Base-by-base conservation (phyloP, 1,139 yeast species). In the Saccharomyces hybrid region DNA sequence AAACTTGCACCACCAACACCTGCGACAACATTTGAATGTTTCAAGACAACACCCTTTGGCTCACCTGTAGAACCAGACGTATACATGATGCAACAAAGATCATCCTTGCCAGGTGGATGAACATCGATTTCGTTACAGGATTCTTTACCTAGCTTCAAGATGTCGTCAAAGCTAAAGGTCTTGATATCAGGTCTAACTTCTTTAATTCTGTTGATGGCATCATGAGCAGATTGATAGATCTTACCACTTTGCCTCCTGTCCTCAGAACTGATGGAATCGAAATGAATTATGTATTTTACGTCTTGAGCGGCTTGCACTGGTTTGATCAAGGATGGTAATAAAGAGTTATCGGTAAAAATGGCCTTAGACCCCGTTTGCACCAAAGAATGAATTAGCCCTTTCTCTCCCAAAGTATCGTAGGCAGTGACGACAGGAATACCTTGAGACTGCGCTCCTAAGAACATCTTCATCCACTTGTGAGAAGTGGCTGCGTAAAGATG, bases 61-160 rank as follows among this genome's bases (percentile, higher is more conserved):
- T 85, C 84, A 65, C 99, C 99, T 14, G 99, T 91, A 13, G 97
- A 89, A 54, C 99, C 99, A 0, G 98, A 91, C 25, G 99, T 93
- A 78, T 93, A 93, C 98, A 95, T 93, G 69, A 93, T 89, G 76
- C 96, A 88, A 48, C 93, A 82, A 54, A 85, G 69, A 66, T 89
- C 96, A 9, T 82, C 82, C 13, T 91, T 81, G 57, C 75, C 77
- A 53, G 96, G 89, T 13, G 79, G 78, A 58, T 69, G 60, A 27
- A 62, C 53, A n/a, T 59, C 58, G 34, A 69, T 61, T 28, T 57
- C 61, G 51, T 75, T 77, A 28, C 68, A 67, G 58, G 78, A 71
- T 42, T 73, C 73, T 61, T 76, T 70, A 61, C 99, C 99, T 54
- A 83, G 71, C 54, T 74, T 75, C 50, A 85, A 58, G 31, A 89